Conservation (phyloP, 2,329 filamentous ascomycete species). For the Knoxdaviesia proteae region DNA sequence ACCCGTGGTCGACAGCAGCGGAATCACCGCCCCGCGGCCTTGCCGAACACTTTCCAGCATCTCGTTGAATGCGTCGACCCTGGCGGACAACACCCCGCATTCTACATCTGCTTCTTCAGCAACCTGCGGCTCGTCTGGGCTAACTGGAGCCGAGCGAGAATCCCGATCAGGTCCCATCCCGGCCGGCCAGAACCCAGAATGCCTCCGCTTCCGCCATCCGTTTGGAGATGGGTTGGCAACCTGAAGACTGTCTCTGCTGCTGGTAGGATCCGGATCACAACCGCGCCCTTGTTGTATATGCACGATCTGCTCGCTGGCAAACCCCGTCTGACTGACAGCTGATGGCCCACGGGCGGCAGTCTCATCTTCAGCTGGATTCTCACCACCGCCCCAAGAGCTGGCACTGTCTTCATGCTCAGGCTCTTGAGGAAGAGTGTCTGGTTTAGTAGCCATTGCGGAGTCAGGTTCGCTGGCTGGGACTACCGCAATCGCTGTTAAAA, state of each 20-base stretch:
- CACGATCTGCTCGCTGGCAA: neutral
- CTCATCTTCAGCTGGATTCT: too few relatives aligned
- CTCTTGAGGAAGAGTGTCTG: too few relatives aligned
- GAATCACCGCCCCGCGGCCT: neutral
- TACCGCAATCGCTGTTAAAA: too few relatives aligned
- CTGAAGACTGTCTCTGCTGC: neutral
- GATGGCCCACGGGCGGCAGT: too few relatives aligned
- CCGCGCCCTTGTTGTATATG: neutral
- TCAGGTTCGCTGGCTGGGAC: too few relatives aligned
- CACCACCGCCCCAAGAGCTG: too few relatives aligned
- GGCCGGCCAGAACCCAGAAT: neutral
- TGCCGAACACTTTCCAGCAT: slow-evolving; percentile 1
- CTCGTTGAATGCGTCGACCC: slow-evolving; percentile 1
- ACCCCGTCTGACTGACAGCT: neutral
- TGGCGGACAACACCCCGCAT: neutral
- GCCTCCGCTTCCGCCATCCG: neutral
- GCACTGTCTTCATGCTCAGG: too few relatives aligned
- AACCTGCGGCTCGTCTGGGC: neutral
- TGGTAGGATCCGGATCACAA: neutral
- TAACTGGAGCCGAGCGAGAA: neutral
- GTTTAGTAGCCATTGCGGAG: too few relatives aligned
- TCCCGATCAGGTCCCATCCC: slow-evolving; percentile 1
- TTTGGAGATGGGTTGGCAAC: neutral
- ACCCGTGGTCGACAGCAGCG: neutral
- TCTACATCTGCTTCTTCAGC: too few relatives aligned